Percentiles rank a stretch among this genome's conserved stretches.
Conservation (phyloP, 306 rosid genomes). For the Astragalus membranaceus region DNA sequence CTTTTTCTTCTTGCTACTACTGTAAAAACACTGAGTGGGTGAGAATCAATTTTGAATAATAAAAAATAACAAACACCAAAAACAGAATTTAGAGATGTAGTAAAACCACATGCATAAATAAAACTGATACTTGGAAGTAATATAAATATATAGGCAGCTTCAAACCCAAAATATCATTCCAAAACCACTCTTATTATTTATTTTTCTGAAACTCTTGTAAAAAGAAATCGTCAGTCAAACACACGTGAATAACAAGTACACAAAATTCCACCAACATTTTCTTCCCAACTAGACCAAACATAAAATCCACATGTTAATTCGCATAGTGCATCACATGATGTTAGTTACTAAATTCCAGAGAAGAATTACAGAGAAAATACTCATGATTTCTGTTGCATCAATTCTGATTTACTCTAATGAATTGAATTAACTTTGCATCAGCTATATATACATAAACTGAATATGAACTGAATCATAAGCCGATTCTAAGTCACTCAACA, state of each 20-base stretch:
- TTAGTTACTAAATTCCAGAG: no score
- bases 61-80: neutral
- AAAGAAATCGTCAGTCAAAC: neutral
- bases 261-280: neutral
- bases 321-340: neutral
- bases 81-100: neutral
- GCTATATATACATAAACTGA: no score
- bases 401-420: no score
- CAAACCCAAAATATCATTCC: slow-evolving; percentile 4
- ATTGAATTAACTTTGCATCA: no score
- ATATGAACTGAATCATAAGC: no score
- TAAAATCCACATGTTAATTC: neutral
- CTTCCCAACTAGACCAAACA: neutral
- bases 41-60: neutral
- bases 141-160: neutral
- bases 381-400: no score
- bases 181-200: neutral
- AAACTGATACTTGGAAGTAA: neutral
- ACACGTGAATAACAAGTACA: neutral
- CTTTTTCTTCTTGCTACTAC: slow-evolving; percentile 87
- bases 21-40: slow-evolving; percentile 20
- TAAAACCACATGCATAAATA: neutral
- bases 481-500: no score
- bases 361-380: no score
- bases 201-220: neutral